Base-by-base conservation (phyloP, 1,139 yeast genomes). In the Hansenula anomala region DNA sequence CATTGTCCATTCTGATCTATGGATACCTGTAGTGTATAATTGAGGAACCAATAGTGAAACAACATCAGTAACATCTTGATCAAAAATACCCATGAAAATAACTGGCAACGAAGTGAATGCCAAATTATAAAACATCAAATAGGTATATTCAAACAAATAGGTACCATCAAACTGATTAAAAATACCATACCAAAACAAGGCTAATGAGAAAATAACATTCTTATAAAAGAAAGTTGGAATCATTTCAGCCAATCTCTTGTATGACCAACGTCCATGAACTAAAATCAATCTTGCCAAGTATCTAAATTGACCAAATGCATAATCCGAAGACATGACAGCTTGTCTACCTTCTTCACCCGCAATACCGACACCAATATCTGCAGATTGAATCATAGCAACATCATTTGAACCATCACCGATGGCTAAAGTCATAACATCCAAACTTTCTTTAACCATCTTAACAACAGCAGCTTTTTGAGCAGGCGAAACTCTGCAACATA, bases 341-440 rank as follows among this genome's bases (percentile, higher is more conserved):
- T 90, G 97, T 36, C 97, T 73, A 50, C 98, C 98, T 69, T 92
- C 98, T 64, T 88, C 95, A 60, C 98, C 98, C 34, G 96, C 95
- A 54, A 92, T 92, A 63, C 98, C 98, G 36, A 92, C 94, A 52
- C 98, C 98, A 26, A 92, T 94, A 64, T 92, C 94, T 2, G 98
- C 98, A 28, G 95, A 89, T 60, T 92, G 97, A 51, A 92, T 92
- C 98, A 92, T 92, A 6, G 97, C 95, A 46, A 92, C 98, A 65
- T 92, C 98, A 59, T 92, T 92, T 30, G 97, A 95, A 43, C 98
- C 98, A 61, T 92, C 98, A 47, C 98, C 98, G 60, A 92, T 86
- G 2, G 97, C 95, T 48, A 92, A 69, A 2, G 97, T 85, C 85
- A 85, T 85, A 34, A 86, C 95, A 45, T 78, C 84, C 46, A 92